Evolutionary conservation across 345 rosid species (phyloP).

Genomic region (Syzygium jambos): DNA sequence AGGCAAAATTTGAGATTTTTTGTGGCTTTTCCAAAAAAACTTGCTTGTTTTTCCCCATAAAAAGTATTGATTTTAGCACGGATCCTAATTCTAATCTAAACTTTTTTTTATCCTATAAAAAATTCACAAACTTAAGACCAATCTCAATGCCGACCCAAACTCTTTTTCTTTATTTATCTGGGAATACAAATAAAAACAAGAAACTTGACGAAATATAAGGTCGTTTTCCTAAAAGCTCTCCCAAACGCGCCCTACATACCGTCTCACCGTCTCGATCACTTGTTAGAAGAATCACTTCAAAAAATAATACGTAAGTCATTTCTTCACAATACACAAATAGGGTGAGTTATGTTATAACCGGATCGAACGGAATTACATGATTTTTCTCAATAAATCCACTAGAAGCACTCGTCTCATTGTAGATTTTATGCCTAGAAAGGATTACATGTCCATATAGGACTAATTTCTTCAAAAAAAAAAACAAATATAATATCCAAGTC

Average conservation of each 20-base stretch:
- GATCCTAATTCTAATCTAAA: neutral
- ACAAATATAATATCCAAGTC: neutral
- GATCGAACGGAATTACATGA: neutral
- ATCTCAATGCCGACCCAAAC: accelerated
- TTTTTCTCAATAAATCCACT: neutral
- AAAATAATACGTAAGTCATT: neutral
- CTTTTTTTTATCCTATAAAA: neutral
- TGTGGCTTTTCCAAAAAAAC: too few relatives aligned
- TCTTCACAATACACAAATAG: accelerated
- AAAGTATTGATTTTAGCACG: too few relatives aligned
- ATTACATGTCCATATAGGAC: neutral
- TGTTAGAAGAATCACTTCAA: neutral
- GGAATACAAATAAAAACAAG: neutral
- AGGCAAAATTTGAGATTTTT: accelerated
- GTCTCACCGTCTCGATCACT: neutral
- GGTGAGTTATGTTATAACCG: neutral
- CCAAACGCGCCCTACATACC: neutral
- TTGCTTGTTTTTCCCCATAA: too few relatives aligned
- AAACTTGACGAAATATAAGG: neutral
- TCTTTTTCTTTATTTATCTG: neutral
- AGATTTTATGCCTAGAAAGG: too few relatives aligned
- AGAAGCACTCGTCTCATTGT: neutral
- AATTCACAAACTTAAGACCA: neutral
- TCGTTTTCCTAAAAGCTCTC: accelerated
- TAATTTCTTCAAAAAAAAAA: too few relatives aligned